Base-by-base conservation (phyloP, 2,329 filamentous ascomycete genomes). In the Alternaria gansuensis region DNA sequence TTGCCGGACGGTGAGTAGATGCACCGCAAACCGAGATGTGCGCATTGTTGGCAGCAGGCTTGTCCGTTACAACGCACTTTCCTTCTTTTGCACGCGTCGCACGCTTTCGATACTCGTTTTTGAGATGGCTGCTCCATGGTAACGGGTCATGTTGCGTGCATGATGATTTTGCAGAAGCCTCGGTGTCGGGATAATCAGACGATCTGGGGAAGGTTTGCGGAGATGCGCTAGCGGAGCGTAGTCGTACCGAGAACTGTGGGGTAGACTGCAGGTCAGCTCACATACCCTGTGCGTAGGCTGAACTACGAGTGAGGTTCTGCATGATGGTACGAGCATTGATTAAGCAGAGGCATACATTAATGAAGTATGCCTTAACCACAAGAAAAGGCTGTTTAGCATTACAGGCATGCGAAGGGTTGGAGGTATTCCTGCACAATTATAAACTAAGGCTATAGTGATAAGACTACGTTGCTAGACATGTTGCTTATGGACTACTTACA, bases 61-160 rank as follows among this genome's bases (percentile, higher is more conserved):
- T 79, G 72, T 31, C 82, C 81, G 63, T 82, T 82, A 66, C 81
- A 82, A 54, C 78, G 78, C 14, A 82, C 80, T 60, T 82, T 82
- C 14, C 81, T 77, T 3, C 78, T 67, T 51, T 79, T 80, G 68
- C 81, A 83, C 6, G 79, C 77, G 59, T 82, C 79, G 62, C 81
- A 82, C n/a, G 81, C 80, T 64, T 75, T 76, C 31, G 73, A 74
- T 28, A 75, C 73, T 65, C 74, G 65, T 64, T 74, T 76, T 28
- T 70, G 66, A 57, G 58, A 43, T 61, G 63, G 60, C 39, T 60
- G 55, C 37, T 74, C 66, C 71, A 73, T 74, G 48, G 58, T 60
- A 59, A 61, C 46, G 60, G 64, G 55, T 69, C 67, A 65, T 69
- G 59, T 45, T 69, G 62, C 52, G 61, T 56, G 59, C 37, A 49